Base-by-base conservation (phyloP, 306 rosid genomes). In the Cicer yamashitae region DNA sequence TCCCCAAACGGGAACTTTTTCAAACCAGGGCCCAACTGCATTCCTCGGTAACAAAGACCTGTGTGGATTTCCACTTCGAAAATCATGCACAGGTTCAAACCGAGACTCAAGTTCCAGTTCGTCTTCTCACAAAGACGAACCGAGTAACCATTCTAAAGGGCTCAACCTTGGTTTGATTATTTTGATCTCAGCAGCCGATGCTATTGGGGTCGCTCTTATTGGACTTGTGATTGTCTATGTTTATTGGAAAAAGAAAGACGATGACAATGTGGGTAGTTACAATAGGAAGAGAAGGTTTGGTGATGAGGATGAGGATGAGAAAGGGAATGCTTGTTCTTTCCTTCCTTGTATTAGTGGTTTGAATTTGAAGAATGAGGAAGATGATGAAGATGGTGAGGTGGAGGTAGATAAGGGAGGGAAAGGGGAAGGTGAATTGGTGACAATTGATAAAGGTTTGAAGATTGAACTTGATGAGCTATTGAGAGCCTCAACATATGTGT, bases 21-120 rank as follows among this genome's bases (percentile, higher is more conserved):
- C 96, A 8, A 90, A 89, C 53, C 99, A 96, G 39, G 99, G 98
- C 0, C 99, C 99, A 1, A 92, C 99, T 0, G 99, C 98, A 0
- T 96, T 96, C 64, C 94, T 96, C 18, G 82, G 84, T 40, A 96
- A 96, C 59, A 89, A 96, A 0, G 56, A 72, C 51, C 14, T 96
- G 3, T 96, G 99, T 45, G 99, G 99, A 4, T 91, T 92, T 66
- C 99, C 99, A 2, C 85, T 96, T 76, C 93, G 37, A 30, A 30
- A 30, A 30, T 30, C 37, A 3, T 30, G 37, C 37, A 30, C 37
- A 30, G 37, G 37, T 30, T 4, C 37, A 3, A 74, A 57, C 1
- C 86, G 61, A 51, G 80, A 67, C 20, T 75, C 91, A 0, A 80
- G 71, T 51, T 81, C 96, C 0, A 0, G 6, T 30, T 30, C 37